These are phyloP conservation scores for Sporothrix pseudoabietina DNA, from an alignment of 2,329 filamentous ascomycete genomes.

Conservation along the genomic window DNA sequence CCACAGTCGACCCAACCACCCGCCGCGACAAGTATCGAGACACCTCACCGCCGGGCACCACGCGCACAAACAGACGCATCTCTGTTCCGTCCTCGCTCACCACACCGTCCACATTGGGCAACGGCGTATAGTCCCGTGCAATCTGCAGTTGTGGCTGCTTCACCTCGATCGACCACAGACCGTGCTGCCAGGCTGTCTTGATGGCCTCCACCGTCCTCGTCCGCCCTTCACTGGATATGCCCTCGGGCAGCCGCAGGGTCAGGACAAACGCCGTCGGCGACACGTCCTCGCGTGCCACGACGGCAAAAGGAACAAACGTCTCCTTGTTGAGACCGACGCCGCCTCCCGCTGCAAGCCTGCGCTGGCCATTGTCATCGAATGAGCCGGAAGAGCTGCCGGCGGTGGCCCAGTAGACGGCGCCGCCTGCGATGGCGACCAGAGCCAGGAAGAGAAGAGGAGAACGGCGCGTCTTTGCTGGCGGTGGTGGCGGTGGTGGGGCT, in stretches of 20 bases:
- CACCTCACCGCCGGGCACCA: slow-evolving; percentile 78
- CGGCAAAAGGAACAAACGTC: slow-evolving; percentile 66
- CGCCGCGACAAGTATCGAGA: slow-evolving; percentile 76
- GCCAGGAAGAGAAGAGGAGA: background rate
- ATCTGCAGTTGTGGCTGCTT: slow-evolving; percentile 96
- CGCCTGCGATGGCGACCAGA: background rate
- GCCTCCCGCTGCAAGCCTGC: background rate
- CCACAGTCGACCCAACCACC: slow-evolving; percentile 63
- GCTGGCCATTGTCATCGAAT: slow-evolving; percentile 20
- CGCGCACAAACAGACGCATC: slow-evolving; percentile 76
- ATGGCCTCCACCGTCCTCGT: slow-evolving; percentile 36
- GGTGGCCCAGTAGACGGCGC: background rate
- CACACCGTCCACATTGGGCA: slow-evolving; percentile 57
- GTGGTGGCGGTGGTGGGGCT: background rate
- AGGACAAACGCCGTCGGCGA: slow-evolving; percentile 71
- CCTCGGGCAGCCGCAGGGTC: slow-evolving; percentile 54
- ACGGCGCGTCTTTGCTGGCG: background rate
- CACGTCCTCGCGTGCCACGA: slow-evolving; percentile 62
- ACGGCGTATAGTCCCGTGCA: slow-evolving; percentile 84
- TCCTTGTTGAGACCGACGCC: slow-evolving; percentile 54
- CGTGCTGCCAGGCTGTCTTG: slow-evolving; percentile 56
- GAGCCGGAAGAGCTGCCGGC: background rate
- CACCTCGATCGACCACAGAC: slow-evolving; percentile 86
- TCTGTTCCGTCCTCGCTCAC: slow-evolving; percentile 36
- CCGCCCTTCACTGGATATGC: slow-evolving; percentile 20